These are phyloP conservation scores for Allium fistulosum DNA, from an alignment of 106 monocot genomes.

Conservation along the genomic window DNA sequence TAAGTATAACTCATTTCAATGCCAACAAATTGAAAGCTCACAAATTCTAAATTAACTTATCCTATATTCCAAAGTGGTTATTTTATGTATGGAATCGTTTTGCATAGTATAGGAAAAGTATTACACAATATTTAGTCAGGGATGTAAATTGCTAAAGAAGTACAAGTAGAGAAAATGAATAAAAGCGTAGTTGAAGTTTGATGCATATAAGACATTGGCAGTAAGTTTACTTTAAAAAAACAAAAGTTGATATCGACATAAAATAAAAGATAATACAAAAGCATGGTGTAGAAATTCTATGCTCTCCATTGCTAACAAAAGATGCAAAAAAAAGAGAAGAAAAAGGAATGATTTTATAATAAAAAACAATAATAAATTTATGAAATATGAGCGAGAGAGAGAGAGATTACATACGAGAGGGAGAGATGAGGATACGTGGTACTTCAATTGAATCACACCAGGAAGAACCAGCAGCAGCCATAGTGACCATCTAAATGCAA, in stretches of 20 bases:
- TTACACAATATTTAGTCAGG: neutral
- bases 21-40: no score
- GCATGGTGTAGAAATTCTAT: neutral
- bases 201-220: neutral
- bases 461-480: neutral
- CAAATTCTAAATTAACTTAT: no score
- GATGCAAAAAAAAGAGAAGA: neutral
- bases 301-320: neutral
- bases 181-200: neutral
- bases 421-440: constrained; percentile 12
- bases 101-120: no score
- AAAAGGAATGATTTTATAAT: neutral
- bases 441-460: constrained; percentile 14
- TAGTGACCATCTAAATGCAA: no score
- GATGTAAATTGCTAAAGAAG: neutral
- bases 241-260: neutral
- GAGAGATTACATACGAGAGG: constrained; percentile 2
- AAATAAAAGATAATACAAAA: neutral
- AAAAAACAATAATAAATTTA: neutral
- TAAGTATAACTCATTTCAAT: no score
- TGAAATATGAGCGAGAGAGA: constrained; percentile 4
- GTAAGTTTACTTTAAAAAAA: no score
- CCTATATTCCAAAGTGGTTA: no score
- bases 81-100: no score
- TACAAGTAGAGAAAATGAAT: neutral